A percentile compares a stretch with the other conserved stretches of the same genome.
phyloP scores from a whole-genome alignment of 257 asterid genomes.

The Nicotiana undulata region DNA sequence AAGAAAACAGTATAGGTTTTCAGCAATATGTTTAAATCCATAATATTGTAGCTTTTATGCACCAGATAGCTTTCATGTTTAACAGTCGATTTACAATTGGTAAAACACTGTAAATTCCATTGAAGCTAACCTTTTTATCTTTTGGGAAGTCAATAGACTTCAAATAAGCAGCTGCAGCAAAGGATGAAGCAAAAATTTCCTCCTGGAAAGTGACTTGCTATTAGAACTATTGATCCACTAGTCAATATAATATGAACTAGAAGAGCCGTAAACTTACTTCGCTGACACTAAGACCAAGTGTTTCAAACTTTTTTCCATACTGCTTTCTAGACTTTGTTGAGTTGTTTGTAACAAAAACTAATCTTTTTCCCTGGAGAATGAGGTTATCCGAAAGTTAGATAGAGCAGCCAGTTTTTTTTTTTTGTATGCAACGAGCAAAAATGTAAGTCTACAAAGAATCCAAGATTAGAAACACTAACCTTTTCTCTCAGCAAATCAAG shows the following conservation, averaged over 20 bases:
- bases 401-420: not conserved
- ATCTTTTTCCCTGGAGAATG: slow-evolving; percentile 72
- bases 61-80: not conserved
- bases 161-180: slow-evolving; percentile 99
- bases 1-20: not conserved
- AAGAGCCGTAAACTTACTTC: slow-evolving; percentile 45
- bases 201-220: slow-evolving; percentile 46
- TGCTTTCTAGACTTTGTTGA: slow-evolving; percentile 96
- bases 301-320: slow-evolving; percentile 89
- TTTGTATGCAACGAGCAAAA: not conserved
- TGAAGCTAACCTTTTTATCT: slow-evolving; percentile 69
- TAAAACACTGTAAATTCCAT: not conserved
- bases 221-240: slow-evolving; percentile 7
- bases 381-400: slow-evolving; percentile 8
- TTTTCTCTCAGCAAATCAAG: slow-evolving; percentile 89
- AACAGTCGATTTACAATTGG: not conserved
- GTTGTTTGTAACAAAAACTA: slow-evolving; percentile 97
- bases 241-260: not conserved
- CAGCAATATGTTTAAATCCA: not conserved
- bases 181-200: slow-evolving; percentile 97
- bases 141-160: slow-evolving; percentile 90
- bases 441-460: not conserved
- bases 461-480: slow-evolving; percentile 34
- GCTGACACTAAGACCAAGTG: slow-evolving; percentile 77
- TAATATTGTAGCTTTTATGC: not conserved